Base-by-base conservation (phyloP, 768 basidiomycete genomes). In the Melanogaster broomeanus region DNA sequence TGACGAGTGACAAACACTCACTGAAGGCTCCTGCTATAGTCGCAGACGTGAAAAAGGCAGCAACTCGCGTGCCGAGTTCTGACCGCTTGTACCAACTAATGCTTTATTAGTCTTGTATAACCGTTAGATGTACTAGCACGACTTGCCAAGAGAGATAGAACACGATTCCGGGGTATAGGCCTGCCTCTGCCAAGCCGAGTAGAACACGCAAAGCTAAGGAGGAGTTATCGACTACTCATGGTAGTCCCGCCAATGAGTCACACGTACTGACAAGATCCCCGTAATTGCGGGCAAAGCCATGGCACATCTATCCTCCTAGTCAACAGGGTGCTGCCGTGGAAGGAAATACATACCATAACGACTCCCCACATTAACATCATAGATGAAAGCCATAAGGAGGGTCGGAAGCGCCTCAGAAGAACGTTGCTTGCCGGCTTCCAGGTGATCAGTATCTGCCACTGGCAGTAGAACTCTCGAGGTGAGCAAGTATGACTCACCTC, bases 1-100 rank as follows among this genome's bases (percentile, higher is more conserved):
- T 4, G 19, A 44, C 9, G 21, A 9, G n/a, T n/a, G n/a, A 42
- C 33, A 63, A 41, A n/a, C 37, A 53, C 75, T 45, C 46, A 84
- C 86, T 83, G 67, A 88, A 88, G 13, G 85, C 87, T 21, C 90
- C 90, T 5, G 89, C 82, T 25, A 87, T 75, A 0, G 90, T 91
- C 2, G 89, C 88, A 25, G 89, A 86, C 3, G 85, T 83, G 69
- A 90, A 91, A 72, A 93, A 93, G 15, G 85, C 52, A 0, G 89
- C 87, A 21, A 87, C 73, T 30, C 88, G 82, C 28, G 79, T 74
- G 15, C 87, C 88, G 58, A 88, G 77, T 60, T 93, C 91, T 11
- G 81, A 77, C 24, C 87, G 82, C 61, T 82, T 85, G 68, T 93
- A 93, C 88, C 90, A 93, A 59, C 85, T 87, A 46, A 13, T 24